Percentiles rank a stretch among this genome's conserved stretches.
phyloP scores from a whole-genome alignment of 495 filamentous ascomycete species.

The Aspergillus baeticus region DNA sequence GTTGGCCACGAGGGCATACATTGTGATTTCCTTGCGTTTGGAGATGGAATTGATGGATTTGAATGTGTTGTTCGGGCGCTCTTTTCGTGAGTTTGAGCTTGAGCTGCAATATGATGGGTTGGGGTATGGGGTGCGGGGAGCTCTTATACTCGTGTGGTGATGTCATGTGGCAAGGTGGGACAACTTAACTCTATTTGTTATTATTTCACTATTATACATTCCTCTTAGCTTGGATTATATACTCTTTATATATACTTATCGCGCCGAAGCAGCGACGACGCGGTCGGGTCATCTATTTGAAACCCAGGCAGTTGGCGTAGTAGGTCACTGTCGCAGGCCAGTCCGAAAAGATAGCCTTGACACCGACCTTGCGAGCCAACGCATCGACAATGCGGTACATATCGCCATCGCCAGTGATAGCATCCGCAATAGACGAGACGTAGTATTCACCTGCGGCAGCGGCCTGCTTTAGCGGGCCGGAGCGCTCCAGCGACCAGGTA shows the following conservation, averaged over 20 bases:
- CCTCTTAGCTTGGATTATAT: neutral
- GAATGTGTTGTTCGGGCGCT: neutral
- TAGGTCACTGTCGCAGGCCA: constrained; percentile 62
- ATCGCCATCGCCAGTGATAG: constrained; percentile 56
- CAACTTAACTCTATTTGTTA: neutral
- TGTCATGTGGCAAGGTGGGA: constrained; percentile 7
- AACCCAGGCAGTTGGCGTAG: constrained; percentile 60
- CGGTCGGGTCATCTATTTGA: neutral
- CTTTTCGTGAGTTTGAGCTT: neutral
- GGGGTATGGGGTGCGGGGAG: neutral
- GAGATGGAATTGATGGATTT: neutral
- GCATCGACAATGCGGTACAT: constrained; percentile 59
- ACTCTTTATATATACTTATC: neutral
- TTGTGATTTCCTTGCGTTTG: neutral
- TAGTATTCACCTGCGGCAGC: constrained; percentile 49
- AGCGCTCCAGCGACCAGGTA: constrained; percentile 62
- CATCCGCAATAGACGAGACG: constrained; percentile 46
- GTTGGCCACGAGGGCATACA: neutral
- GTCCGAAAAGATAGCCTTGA: constrained; percentile 57
- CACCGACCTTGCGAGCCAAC: constrained; percentile 53
- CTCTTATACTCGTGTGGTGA: neutral
- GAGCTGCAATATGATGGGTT: too few relatives aligned
- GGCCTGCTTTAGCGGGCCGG: constrained; percentile 49
- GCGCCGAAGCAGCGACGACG: neutral
- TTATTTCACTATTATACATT: constrained; percentile 3